Conservation (phyloP, 768 basidiomycete species). For the Trametes punicea region DNA sequence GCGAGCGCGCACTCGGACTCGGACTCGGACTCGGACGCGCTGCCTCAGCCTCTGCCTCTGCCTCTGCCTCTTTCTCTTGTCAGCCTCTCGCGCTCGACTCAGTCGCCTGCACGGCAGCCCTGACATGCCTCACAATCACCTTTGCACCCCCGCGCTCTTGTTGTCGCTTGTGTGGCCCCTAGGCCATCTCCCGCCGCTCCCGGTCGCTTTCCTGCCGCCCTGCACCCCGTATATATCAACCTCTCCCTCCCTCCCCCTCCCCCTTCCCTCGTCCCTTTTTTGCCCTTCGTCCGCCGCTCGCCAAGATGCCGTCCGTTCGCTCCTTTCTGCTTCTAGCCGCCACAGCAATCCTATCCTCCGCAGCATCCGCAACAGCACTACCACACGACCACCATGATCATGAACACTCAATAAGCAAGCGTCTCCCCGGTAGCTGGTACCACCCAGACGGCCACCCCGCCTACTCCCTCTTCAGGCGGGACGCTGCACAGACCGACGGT, state of each 20-base stretch:
- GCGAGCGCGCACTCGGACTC: neutral
- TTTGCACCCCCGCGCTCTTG: too few species aligned
- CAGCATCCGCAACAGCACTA: conserved; percentile 17
- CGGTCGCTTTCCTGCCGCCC: too few species aligned
- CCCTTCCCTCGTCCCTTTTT: neutral
- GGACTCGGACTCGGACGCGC: neutral
- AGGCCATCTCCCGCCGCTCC: too few species aligned
- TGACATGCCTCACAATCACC: too few species aligned
- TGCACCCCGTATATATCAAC: conserved; percentile 6
- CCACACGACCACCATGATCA: conserved; percentile 23
- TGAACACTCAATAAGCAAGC: conserved; percentile 21
- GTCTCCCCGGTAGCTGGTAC: conserved; percentile 48
- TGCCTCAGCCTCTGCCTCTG: neutral
- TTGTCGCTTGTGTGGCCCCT: too few species aligned
- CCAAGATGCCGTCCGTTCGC: conserved; percentile 37
- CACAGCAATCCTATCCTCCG: neutral
- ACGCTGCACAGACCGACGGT: conserved; percentile 39
- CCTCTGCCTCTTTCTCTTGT: too few species aligned
- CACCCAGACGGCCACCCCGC: conserved; percentile 59
- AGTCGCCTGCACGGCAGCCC: too few species aligned
- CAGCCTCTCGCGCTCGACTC: too few species aligned
- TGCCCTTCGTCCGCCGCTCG: neutral
- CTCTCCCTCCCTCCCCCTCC: neutral
- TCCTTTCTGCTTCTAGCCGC: conserved; percentile 33
- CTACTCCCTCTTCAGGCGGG: conserved; percentile 61